Conservation (phyloP, 495 filamentous ascomycete species). For the Podospora pseudocomata region DNA sequence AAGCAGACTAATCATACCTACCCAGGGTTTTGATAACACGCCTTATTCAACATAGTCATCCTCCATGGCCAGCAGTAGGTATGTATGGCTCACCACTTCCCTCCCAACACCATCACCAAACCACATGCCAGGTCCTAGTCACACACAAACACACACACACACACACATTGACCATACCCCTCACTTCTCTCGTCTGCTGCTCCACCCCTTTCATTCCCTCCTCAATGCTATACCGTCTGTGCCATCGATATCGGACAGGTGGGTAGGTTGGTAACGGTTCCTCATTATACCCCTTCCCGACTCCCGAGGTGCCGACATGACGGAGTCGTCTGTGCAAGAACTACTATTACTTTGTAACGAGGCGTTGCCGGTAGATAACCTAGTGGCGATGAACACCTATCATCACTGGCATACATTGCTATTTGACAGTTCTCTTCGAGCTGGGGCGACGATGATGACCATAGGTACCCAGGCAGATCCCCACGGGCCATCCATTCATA, state of each 20-base stretch:
- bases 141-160: background rate
- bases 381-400: no score
- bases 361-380: no score
- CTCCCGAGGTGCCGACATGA: background rate
- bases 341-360: no score
- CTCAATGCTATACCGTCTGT: slow-evolving; percentile 9
- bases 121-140: background rate
- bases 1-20: background rate
- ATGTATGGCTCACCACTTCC: background rate
- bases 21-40: background rate
- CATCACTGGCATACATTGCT: background rate
- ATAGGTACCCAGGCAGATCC: background rate
- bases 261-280: slow-evolving; percentile 1
- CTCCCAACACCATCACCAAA: background rate
- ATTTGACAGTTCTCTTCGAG: background rate
- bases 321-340: no score
- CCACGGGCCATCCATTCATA: background rate
- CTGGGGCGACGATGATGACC: no score
- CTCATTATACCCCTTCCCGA: no score
- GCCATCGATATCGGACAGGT: slow-evolving; percentile 1
- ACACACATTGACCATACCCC: background rate
- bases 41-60: no score
- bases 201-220: background rate
- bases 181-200: background rate
- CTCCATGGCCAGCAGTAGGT: no score